phyloP scores from a whole-genome alignment of 2,329 filamentous ascomycete genomes.

The Paraphaeosphaeria sporulosa region DNA sequence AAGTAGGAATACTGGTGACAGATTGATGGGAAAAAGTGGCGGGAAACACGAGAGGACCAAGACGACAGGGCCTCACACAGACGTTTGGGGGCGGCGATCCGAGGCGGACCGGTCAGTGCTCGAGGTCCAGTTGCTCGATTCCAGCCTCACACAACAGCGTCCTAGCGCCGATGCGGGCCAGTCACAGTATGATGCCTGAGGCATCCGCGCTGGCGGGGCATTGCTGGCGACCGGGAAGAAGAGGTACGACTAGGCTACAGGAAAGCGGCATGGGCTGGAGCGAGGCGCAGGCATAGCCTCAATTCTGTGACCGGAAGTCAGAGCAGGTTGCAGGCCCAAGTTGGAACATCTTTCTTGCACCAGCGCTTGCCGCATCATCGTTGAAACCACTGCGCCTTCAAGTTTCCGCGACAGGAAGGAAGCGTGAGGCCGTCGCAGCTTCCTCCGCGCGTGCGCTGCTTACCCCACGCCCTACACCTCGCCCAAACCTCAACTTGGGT shows the following conservation, averaged over 20 bases:
- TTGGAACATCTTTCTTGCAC: constrained; percentile 25
- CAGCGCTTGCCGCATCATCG: constrained; percentile 28
- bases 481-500: constrained; percentile 11
- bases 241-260: constrained; percentile 14
- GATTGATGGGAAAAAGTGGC: constrained; percentile 14
- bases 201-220: constrained; percentile 25
- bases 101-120: constrained; percentile 30
- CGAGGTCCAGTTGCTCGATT: constrained; percentile 25
- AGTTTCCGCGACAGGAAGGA: constrained; percentile 18
- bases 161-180: constrained; percentile 22
- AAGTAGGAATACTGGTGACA: constrained; percentile 19
- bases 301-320: constrained; percentile 16
- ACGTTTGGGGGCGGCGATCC: constrained; percentile 18
- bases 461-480: constrained; percentile 7
- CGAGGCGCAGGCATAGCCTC: constrained; percentile 20
- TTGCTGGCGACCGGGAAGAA: constrained; percentile 12
- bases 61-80: constrained; percentile 13
- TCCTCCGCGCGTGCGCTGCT: constrained; percentile 18
- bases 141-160: constrained; percentile 30
- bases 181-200: constrained; percentile 27
- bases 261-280: constrained; percentile 7
- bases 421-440: constrained; percentile 24
- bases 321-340: not conserved
- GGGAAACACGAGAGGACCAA: constrained; percentile 12
- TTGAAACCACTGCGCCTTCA: constrained; percentile 32